phyloP scores from a whole-genome alignment of 805 yeast species.

The Saccharomycopsis guyanensis region DNA sequence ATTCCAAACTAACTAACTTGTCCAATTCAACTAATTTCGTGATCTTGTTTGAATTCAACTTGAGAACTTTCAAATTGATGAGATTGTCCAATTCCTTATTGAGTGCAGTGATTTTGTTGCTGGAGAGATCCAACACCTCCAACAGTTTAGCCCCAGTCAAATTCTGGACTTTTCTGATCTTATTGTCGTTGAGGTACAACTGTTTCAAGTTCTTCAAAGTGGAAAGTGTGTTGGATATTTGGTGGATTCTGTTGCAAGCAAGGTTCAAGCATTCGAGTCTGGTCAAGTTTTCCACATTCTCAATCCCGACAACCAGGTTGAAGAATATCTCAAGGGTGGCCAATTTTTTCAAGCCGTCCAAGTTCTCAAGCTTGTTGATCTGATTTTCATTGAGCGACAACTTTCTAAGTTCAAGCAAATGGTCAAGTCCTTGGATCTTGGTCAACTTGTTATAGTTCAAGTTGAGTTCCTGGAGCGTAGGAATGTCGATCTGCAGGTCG shows the following conservation, averaged over 20 bases:
- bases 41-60: background rate
- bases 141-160: background rate
- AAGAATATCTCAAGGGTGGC: conserved; percentile 7
- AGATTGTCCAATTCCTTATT: background rate
- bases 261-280: conserved; percentile 7
- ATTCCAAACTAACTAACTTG: background rate
- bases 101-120: background rate
- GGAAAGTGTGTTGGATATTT: background rate
- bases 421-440: conserved; percentile 1
- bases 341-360: conserved; percentile 1
- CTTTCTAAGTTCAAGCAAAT: conserved; percentile 3
- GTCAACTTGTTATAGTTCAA: conserved; percentile 7
- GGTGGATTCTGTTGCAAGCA: conserved; percentile 8
- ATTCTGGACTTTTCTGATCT: background rate
- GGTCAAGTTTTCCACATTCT: conserved; percentile 3
- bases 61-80: background rate
- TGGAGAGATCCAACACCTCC: background rate
- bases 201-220: conserved; percentile 4
- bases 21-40: background rate
- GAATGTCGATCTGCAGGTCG: conserved; percentile 8
- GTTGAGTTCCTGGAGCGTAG: conserved; percentile 4
- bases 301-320: conserved; percentile 11
- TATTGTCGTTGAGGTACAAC: conserved; percentile 11
- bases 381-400: conserved; percentile 10
- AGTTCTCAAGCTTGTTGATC: conserved; percentile 10